Evolutionary conservation across 768 basidiomycete species (phyloP).

Genomic region (Leccinum obscurum): DNA sequence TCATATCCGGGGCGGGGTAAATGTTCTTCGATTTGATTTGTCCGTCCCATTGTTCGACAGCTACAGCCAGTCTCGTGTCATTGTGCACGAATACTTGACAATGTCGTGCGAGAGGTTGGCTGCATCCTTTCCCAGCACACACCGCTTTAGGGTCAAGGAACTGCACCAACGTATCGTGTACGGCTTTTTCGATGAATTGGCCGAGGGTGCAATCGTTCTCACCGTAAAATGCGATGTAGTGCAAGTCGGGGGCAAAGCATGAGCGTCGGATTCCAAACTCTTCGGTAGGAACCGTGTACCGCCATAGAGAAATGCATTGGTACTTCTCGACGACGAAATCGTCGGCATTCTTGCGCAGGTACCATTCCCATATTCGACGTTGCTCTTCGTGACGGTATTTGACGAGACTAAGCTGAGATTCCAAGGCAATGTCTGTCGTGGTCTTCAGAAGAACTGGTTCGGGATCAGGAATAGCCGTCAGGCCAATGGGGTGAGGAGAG

Average conservation of each 20-base stretch:
- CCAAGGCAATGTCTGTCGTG: conserved; percentile 65
- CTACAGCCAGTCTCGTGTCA: conserved; percentile 76
- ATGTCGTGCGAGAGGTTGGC: conserved; percentile 77
- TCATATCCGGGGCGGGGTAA: conserved; percentile 66
- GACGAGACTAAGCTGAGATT: conserved; percentile 68
- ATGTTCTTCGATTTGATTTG: conserved; percentile 61
- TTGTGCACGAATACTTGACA: conserved; percentile 92
- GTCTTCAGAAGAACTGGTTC: conserved; percentile 54
- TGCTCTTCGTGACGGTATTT: conserved; percentile 87
- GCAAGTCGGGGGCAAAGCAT: conserved; percentile 73
- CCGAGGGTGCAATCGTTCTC: conserved; percentile 92
- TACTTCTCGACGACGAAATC: conserved; percentile 92
- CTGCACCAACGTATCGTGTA: conserved; percentile 65
- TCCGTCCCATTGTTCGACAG: conserved; percentile 87
- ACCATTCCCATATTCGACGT: conserved; percentile 94
- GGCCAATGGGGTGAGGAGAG: conserved; percentile 32
- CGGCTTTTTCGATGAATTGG: conserved; percentile 85
- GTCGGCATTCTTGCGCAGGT: conserved; percentile 79
- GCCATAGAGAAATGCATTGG: conserved; percentile 81
- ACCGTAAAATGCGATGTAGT: conserved; percentile 85
- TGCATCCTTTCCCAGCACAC: conserved; percentile 84
- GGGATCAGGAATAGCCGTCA: conserved; percentile 34
- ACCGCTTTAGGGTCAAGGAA: conserved; percentile 73
- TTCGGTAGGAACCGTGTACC: conserved; percentile 74
- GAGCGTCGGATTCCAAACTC: conserved; percentile 68